These are phyloP conservation scores for Colletotrichum agaves DNA, from an alignment of 2,329 filamentous ascomycete species.

Conservation along the genomic window DNA sequence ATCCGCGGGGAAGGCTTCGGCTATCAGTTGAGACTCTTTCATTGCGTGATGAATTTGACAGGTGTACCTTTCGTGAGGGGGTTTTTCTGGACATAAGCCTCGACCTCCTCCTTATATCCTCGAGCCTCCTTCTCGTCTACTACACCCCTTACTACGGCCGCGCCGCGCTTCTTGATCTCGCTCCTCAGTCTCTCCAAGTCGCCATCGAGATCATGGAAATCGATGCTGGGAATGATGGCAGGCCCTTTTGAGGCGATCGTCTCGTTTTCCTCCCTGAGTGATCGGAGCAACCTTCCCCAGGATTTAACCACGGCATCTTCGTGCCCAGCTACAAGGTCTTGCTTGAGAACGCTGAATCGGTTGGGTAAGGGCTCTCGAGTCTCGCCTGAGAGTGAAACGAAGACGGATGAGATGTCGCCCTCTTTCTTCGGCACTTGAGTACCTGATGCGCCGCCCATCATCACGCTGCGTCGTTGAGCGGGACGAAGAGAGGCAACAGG, in stretches of 20 bases:
- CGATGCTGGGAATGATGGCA: constrained; percentile 62
- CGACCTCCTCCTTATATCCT: constrained; percentile 71
- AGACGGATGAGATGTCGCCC: constrained; percentile 71
- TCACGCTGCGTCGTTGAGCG: constrained; percentile 13
- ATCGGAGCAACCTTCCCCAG: constrained; percentile 60
- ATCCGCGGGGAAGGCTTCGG: constrained; percentile 70
- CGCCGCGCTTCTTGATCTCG: constrained; percentile 70
- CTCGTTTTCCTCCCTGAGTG: constrained; percentile 59
- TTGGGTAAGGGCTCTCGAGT: constrained; percentile 60
- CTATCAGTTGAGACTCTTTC: not conserved
- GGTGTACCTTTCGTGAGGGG: constrained; percentile 63
- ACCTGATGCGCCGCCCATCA: constrained; percentile 24
- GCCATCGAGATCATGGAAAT: constrained; percentile 56
- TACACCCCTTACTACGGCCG: constrained; percentile 73
- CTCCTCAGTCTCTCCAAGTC: constrained; percentile 50
- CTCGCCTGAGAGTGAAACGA: constrained; percentile 66
- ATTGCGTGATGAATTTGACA: not conserved
- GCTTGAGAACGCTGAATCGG: constrained; percentile 67
- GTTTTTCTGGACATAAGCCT: constrained; percentile 74
- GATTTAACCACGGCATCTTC: constrained; percentile 58
- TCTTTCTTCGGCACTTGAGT: constrained; percentile 56
- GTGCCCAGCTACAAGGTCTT: constrained; percentile 59
- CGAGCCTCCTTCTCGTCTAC: constrained; percentile 71
- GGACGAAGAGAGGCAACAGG: not conserved
- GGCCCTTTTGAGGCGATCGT: constrained; percentile 57